Conservation (phyloP, 116 monocot species). For the Iris pallida region DNA sequence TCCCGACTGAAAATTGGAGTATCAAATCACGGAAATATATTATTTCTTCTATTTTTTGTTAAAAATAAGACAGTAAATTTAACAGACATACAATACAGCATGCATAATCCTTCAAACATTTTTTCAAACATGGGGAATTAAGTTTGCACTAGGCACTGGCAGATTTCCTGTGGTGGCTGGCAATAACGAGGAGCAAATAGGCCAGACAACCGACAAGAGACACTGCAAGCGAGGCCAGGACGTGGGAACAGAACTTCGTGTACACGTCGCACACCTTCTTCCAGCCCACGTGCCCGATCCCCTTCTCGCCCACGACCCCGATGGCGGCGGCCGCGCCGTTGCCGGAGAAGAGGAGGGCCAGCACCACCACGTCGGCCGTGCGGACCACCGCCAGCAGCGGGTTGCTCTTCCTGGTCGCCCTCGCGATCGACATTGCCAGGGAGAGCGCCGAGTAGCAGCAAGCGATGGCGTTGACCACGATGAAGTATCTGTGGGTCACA, state of each 20-base stretch:
- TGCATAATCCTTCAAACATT: too few relatives aligned
- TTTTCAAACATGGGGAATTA: too few relatives aligned
- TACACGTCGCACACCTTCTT: constrained; percentile 39
- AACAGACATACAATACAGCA: too few relatives aligned
- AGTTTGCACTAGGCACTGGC: too few relatives aligned
- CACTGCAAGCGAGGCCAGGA: constrained; percentile 12
- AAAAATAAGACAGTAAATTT: too few relatives aligned
- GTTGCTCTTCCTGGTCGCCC: not conserved
- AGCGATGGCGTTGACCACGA: constrained; percentile 31
- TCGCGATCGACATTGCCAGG: constrained; percentile 11
- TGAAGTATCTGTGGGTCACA: constrained; percentile 36
- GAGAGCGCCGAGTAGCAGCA: constrained; percentile 30
- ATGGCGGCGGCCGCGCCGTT: constrained; percentile 33
- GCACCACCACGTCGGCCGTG: constrained; percentile 22
- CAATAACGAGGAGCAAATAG: constrained; percentile 12
- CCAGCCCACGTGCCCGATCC: constrained; percentile 41
- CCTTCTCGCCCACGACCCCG: constrained; percentile 24
- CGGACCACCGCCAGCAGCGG: constrained; percentile 3
- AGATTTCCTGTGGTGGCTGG: constrained; percentile 10
- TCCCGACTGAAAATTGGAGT: too few relatives aligned
- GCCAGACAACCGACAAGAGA: constrained; percentile 18
- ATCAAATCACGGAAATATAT: too few relatives aligned
- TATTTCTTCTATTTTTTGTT: too few relatives aligned
- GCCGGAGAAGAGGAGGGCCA: constrained; percentile 39
- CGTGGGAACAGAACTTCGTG: constrained; percentile 20